A percentile compares a stretch with the other conserved stretches of the same genome.
Conservation (phyloP, 2,329 filamentous ascomycete species). For the Fulvia fulva region DNA sequence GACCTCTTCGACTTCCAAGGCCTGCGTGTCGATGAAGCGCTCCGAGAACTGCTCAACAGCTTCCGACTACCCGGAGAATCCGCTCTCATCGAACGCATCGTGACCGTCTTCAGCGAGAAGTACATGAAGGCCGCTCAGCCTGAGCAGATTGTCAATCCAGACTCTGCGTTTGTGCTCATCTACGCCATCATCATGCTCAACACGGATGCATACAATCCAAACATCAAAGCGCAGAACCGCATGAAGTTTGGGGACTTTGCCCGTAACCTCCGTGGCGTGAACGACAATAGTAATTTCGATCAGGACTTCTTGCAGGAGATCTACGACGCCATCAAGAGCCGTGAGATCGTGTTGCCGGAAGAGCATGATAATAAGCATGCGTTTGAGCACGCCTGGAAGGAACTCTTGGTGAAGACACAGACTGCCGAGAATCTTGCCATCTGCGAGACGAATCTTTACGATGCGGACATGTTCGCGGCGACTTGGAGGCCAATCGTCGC, state of each 20-base stretch:
- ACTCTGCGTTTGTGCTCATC: constrained; percentile 83
- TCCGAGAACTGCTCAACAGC: constrained; percentile 79
- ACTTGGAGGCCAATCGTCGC: constrained; percentile 95
- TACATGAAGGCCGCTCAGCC: constrained; percentile 70
- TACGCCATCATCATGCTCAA: constrained; percentile 98
- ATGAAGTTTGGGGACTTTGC: constrained; percentile 84
- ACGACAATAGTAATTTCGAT: constrained; percentile 78
- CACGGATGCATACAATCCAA: constrained; percentile 94
- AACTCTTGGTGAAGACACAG: constrained; percentile 80
- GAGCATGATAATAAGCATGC: constrained; percentile 96
- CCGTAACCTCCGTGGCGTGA: constrained; percentile 85
- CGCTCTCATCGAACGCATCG: constrained; percentile 85
- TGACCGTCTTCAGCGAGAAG: constrained; percentile 80
- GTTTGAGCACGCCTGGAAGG: constrained; percentile 97
- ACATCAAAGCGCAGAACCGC: constrained; percentile 70
- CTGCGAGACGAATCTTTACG: constrained; percentile 89
- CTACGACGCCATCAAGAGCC: constrained; percentile 83
- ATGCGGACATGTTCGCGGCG: constrained; percentile 94
- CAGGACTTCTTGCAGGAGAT: constrained; percentile 79
- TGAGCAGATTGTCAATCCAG: constrained; percentile 74
- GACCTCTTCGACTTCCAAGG: constrained; percentile 81
- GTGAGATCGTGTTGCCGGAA: constrained; percentile 94
- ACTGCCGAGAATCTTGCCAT: constrained; percentile 68
- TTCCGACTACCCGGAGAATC: constrained; percentile 95
- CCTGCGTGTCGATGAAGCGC: constrained; percentile 83